phyloP scores from a whole-genome alignment of 345 rosid genomes.

The Eucalyptus cloeziana region DNA sequence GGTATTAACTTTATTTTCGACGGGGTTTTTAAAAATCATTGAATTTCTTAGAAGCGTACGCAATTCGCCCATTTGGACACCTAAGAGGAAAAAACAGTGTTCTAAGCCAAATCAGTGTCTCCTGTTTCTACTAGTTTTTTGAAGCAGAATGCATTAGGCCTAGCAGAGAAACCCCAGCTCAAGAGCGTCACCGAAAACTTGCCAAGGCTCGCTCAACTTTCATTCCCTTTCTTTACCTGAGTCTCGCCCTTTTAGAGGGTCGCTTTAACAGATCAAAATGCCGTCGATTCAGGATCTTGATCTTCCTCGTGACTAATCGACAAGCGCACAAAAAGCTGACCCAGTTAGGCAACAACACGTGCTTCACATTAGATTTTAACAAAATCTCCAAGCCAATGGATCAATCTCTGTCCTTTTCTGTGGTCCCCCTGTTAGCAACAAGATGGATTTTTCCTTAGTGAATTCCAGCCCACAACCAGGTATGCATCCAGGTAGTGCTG shows the following conservation, averaged over 20 bases:
- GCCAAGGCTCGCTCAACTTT: neutral
- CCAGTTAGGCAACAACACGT: neutral
- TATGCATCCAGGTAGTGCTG: slow-evolving; percentile 5
- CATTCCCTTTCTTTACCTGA: neutral
- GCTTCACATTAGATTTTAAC: neutral
- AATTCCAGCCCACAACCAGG: slow-evolving; percentile 7
- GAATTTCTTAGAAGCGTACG: neutral
- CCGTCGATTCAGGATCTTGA: neutral
- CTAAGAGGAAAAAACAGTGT: neutral
- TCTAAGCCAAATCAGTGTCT: neutral
- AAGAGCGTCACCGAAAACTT: neutral
- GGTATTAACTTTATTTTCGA: neutral
- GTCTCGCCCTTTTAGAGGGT: neutral
- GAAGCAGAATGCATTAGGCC: neutral
- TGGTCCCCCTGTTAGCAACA: neutral
- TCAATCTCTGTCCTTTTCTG: neutral
- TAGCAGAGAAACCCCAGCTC: neutral
- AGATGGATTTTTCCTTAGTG: neutral
- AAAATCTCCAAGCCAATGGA: neutral
- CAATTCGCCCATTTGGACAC: neutral
- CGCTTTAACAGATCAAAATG: neutral
- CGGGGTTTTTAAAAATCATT: neutral
- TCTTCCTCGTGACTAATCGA: neutral
- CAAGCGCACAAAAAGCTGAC: neutral
- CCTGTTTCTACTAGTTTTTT: neutral